A percentile compares a stretch with the other conserved stretches of the same genome.
Evolutionary conservation across 495 filamentous ascomycete genomes (phyloP).

Genomic region (Thermochaetoides thermophila): DNA sequence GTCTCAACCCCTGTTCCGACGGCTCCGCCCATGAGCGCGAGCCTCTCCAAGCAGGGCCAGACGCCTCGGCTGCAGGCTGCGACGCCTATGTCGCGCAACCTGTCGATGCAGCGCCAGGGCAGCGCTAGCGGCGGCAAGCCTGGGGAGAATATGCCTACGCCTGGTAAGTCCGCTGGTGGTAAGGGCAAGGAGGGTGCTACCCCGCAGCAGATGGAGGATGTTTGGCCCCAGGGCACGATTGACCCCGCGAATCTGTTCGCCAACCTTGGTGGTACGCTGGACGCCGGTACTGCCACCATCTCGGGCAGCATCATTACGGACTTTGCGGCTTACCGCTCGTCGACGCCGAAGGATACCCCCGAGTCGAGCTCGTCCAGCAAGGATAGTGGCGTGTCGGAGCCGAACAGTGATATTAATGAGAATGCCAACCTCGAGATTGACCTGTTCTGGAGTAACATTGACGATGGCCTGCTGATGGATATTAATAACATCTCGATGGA

Average conservation of each 20-base stretch:
- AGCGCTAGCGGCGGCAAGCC: constrained; percentile 21
- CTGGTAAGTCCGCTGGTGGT: constrained; percentile 12
- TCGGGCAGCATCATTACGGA: constrained; percentile 28
- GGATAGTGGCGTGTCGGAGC: constrained; percentile 35
- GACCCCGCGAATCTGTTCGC: constrained; percentile 32
- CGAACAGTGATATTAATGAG: constrained; percentile 39
- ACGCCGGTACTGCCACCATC: too few species aligned
- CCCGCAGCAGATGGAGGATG: constrained; percentile 11
- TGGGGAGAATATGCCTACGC: neutral
- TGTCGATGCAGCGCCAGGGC: constrained; percentile 29
- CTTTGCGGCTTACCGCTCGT: constrained; percentile 29
- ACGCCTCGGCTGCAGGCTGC: constrained; percentile 23
- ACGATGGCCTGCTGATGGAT: constrained; percentile 19
- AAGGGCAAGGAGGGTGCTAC: constrained; percentile 10
- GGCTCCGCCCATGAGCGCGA: constrained; percentile 18
- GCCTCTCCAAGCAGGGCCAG: constrained; percentile 30
- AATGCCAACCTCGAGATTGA: constrained; percentile 31
- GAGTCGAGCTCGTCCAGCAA: constrained; percentile 39
- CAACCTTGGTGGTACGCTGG: constrained; percentile 12
- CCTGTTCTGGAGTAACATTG: constrained; percentile 25
- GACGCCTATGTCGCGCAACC: constrained; percentile 32
- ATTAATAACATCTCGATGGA: constrained; percentile 21
- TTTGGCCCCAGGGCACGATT: constrained; percentile 26
- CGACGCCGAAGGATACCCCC: constrained; percentile 41
- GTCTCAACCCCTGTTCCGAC: too few species aligned